phyloP scores from a whole-genome alignment of 2,329 filamentous ascomycete species.

The Alternaria alternata region DNA sequence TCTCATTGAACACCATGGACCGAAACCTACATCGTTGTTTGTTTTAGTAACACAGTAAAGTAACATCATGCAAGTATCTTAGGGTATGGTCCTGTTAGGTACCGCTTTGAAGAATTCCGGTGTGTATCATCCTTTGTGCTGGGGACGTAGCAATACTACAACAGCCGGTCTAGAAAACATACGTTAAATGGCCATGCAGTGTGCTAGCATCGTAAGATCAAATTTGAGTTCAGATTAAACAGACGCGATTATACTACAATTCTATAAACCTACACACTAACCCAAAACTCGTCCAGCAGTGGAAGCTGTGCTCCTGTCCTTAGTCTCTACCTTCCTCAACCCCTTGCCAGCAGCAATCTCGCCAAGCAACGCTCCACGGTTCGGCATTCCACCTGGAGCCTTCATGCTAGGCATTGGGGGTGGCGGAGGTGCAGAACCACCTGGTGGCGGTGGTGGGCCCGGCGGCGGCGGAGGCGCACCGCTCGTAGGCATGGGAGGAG shows the following conservation, averaged over 20 bases:
- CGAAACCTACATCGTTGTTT: too few relatives aligned
- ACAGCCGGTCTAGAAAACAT: too few relatives aligned
- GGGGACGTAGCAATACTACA: too few relatives aligned
- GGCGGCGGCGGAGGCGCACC: conserved; percentile 58
- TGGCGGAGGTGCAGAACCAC: conserved; percentile 44
- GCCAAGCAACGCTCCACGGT: conserved; percentile 71
- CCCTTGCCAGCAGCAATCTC: conserved; percentile 83
- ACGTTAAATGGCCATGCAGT: background rate
- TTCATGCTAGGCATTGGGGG: conserved; percentile 56
- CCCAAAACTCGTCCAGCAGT: conserved; percentile 76
- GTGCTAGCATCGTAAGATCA: background rate
- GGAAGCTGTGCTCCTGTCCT: conserved; percentile 78
- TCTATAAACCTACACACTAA: background rate
- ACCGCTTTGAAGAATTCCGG: too few relatives aligned
- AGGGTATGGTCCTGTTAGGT: too few relatives aligned
- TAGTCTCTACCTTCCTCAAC: conserved; percentile 87
- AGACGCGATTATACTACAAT: conserved; percentile 8
- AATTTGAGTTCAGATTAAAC: background rate
- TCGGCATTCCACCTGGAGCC: conserved; percentile 37
- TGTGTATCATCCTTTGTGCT: too few relatives aligned
- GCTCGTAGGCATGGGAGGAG: conserved; percentile 59
- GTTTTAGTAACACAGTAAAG: too few relatives aligned
- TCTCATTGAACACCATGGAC: too few relatives aligned
- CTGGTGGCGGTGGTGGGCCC: conserved; percentile 57
- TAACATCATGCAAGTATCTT: too few relatives aligned